These are phyloP conservation scores for Brasilioporus rufonigricans DNA, from an alignment of 768 basidiomycete genomes.

Conservation along the genomic window DNA sequence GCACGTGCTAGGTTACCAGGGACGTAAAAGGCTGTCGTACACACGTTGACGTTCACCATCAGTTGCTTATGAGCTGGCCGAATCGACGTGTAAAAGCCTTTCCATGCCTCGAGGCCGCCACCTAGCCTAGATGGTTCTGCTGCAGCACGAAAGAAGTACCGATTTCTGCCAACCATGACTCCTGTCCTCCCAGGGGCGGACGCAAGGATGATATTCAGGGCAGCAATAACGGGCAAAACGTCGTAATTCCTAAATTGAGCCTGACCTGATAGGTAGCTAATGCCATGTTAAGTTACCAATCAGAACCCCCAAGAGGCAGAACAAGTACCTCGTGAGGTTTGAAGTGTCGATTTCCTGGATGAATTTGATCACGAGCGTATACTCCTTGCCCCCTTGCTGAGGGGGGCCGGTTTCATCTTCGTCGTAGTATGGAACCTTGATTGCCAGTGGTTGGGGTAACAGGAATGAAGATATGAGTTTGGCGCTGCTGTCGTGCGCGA, in stretches of 20 bases:
- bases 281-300: slow-evolving; percentile 5
- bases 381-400: slow-evolving; percentile 36
- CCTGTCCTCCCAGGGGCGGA: slow-evolving; percentile 46
- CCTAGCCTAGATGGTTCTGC: slow-evolving; percentile 36
- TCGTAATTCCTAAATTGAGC: slow-evolving; percentile 43
- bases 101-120: slow-evolving; percentile 60
- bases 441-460: slow-evolving; percentile 41
- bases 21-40: slow-evolving; percentile 46
- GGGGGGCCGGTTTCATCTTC: slow-evolving; percentile 41
- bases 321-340: slow-evolving; percentile 38
- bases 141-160: slow-evolving; percentile 47
- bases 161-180: slow-evolving; percentile 51
- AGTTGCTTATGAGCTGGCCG: slow-evolving; percentile 41
- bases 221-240: slow-evolving; percentile 45
- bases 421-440: slow-evolving; percentile 42
- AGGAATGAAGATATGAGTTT: slow-evolving; percentile 43
- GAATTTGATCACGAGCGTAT: slow-evolving; percentile 43
- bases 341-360: slow-evolving; percentile 43
- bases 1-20: slow-evolving; percentile 43
- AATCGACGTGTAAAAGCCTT: slow-evolving; percentile 44
- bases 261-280: slow-evolving; percentile 48
- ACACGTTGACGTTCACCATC: slow-evolving; percentile 57
- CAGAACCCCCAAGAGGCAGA: not conserved
- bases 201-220: slow-evolving; percentile 49
- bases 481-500: slow-evolving; percentile 48